Conservation (phyloP, 306 rosid genomes). For the Dryas octopetala region DNA sequence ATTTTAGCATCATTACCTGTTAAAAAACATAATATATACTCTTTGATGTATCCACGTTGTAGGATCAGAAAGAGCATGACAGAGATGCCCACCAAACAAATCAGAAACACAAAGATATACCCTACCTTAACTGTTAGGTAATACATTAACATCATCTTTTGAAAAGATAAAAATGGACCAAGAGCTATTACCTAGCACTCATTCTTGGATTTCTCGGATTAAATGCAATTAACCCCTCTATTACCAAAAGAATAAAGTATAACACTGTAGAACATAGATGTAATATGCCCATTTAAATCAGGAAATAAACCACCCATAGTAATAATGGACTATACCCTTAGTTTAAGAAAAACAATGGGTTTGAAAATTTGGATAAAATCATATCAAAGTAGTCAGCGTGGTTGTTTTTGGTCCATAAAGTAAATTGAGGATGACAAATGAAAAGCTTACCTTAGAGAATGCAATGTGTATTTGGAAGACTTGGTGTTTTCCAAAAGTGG, state of each 20-base stretch:
- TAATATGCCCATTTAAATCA: constrained; percentile 3
- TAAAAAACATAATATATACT: too few species aligned
- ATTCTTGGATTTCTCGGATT: neutral
- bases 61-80: neutral
- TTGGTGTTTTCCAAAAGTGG: constrained; percentile 16
- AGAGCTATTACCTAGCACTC: neutral
- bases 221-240: neutral
- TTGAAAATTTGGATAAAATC: neutral
- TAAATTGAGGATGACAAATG: neutral
- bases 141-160: constrained; percentile 6
- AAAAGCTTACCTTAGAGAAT: neutral
- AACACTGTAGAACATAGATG: neutral
- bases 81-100: constrained; percentile 1
- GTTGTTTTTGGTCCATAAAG: constrained; percentile 7
- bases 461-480: constrained; percentile 6
- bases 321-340: neutral
- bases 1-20: too few species aligned
- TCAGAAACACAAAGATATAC: neutral
- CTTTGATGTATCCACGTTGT: neutral
- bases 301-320: neutral
- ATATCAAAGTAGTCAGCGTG: neutral
- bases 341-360: constrained; percentile 6
- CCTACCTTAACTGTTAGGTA: constrained; percentile 13
- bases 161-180: neutral
- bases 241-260: neutral